Percentiles rank a stretch among this genome's conserved stretches.
phyloP scores from a whole-genome alignment of 2,329 filamentous ascomycete genomes.

The Aspergillus tanneri region DNA sequence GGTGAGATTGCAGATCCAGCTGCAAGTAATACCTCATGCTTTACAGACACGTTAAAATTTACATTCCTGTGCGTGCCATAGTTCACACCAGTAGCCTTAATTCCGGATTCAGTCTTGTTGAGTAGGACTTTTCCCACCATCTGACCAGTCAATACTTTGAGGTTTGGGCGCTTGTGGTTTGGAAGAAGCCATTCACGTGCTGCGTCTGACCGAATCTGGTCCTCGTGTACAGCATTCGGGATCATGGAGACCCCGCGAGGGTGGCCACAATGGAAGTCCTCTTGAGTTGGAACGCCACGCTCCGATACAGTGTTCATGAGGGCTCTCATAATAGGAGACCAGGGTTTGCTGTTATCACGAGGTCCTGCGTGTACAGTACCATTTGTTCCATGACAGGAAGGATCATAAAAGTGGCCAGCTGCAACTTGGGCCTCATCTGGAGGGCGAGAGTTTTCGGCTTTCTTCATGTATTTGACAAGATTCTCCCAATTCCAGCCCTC shows the following conservation, averaged over 20 bases:
- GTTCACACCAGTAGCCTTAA: conserved; percentile 25
- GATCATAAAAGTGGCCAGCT: conserved; percentile 24
- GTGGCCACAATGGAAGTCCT: conserved; percentile 26
- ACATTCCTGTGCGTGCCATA: conserved; percentile 28
- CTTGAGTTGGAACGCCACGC: conserved; percentile 16
- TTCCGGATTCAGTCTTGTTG: conserved; percentile 4
- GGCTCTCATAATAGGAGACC: conserved; percentile 23
- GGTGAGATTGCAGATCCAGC: conserved; percentile 29
- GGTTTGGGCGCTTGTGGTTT: conserved; percentile 21
- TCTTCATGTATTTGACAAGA: conserved; percentile 50
- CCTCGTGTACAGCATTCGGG: conserved; percentile 24
- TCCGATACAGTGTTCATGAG: conserved; percentile 23
- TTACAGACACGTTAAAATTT: conserved; percentile 21
- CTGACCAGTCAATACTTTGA: conserved; percentile 28
- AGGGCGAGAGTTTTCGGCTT: conserved; percentile 28
- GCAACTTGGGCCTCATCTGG: conserved; percentile 21
- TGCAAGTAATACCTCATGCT: conserved; percentile 29
- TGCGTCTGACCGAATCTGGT: conserved; percentile 28
- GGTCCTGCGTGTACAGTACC: conserved; percentile 24
- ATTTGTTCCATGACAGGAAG: conserved; percentile 25
- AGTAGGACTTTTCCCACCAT: conserved; percentile 26
- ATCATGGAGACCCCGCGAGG: conserved; percentile 34
- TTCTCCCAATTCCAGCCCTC: conserved; percentile 48
- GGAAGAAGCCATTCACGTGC: conserved; percentile 31
- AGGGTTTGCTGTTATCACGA: conserved; percentile 23